Evolutionary conservation across 2,329 filamentous ascomycete species (phyloP).

Genomic region (Lasiodiplodia sp.): DNA sequence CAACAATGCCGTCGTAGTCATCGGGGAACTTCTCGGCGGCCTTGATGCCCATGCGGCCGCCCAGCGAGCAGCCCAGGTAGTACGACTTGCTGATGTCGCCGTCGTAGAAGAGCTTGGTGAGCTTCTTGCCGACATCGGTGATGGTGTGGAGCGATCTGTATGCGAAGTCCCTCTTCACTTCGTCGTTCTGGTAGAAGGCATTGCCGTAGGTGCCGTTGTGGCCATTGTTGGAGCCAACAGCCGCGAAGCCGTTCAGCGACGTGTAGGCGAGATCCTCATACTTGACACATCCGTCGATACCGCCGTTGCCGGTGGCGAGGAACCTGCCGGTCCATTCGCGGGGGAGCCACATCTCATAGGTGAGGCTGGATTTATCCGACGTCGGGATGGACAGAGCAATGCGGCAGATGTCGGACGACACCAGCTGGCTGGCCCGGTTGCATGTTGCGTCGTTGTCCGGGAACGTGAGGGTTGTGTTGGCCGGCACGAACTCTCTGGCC

Average conservation of each 20-base stretch:
- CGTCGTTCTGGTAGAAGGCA: conserved; percentile 53
- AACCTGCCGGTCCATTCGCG: conserved; percentile 50
- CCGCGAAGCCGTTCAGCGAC: conserved; percentile 48
- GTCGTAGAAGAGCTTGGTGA: conserved; percentile 51
- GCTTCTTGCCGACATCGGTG: conserved; percentile 49
- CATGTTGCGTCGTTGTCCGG: conserved; percentile 25
- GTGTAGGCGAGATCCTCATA: conserved; percentile 50
- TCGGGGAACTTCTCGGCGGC: conserved; percentile 45
- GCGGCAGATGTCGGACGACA: conserved; percentile 51
- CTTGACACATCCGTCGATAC: conserved; percentile 48
- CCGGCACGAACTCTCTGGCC: conserved; percentile 41
- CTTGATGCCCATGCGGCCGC: conserved; percentile 51
- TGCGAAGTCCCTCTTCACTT: conserved; percentile 57
- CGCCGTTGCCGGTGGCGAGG: conserved; percentile 50
- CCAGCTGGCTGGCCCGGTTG: conserved; percentile 44
- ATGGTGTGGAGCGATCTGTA: conserved; percentile 54
- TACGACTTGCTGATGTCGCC: conserved; percentile 50
- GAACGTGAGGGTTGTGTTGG: conserved; percentile 44
- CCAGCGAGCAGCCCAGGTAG: conserved; percentile 47
- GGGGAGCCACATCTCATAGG: conserved; percentile 55
- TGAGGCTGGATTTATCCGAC: conserved; percentile 48
- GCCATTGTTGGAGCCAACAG: conserved; percentile 52
- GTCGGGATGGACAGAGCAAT: conserved; percentile 53
- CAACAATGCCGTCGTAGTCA: conserved; percentile 47
- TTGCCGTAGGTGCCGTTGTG: conserved; percentile 54